Evolutionary conservation across 2,329 filamentous ascomycete species (phyloP), one percentile per base, ranked within the genome.

Genomic region (Chaetothyriales sp.): DNA sequence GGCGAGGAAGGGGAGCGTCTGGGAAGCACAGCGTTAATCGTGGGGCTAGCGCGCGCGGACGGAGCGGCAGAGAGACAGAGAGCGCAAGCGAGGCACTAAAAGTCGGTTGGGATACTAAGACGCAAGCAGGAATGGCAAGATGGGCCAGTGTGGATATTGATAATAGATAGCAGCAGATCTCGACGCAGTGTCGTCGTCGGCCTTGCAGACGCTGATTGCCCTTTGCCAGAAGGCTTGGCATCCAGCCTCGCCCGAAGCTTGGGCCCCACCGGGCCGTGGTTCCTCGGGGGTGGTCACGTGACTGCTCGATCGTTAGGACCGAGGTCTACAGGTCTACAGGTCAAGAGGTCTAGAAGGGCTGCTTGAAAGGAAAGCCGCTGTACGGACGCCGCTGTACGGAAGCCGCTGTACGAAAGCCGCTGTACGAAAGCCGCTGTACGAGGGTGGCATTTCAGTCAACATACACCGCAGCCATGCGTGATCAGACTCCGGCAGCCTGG

Each of bases 111-210:
- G 15, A 15, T 40, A 15, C 33, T 40, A 15, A 40, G 33, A 40
- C 33, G 33, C 33, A 15, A 15, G 33, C 15, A 9, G 13, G 15
- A 40, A 15, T 40, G 33, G 5, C 33, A 2, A 40, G 33, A 40
- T 46, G 44, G 33, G 46, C 25, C 43, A 51, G 52, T 53, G 49
- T 52, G 52, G 45, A 51, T 45, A 47, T 48, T 33, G 50, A 53
- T 18, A 50, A 43, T 20, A 37, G 28, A 46, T 20, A 22, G 47
- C 44, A 44, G 48, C 47, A 45, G 48, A 45, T 40, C 29, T 51
- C 43, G 29, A 52, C 48, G 20, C 49, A 43, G 7, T 50, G 29
- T 43, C 33, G 10, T 40, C 13, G 33, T 40, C 33, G 10, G 33
- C 13, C 33, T 40, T 40, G 33, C 8, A 40, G 4, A 40, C 33